Evolutionary conservation across 768 basidiomycete species (phyloP), one percentile per base, ranked within the genome.

Genomic region (Lactarius vividus): DNA sequence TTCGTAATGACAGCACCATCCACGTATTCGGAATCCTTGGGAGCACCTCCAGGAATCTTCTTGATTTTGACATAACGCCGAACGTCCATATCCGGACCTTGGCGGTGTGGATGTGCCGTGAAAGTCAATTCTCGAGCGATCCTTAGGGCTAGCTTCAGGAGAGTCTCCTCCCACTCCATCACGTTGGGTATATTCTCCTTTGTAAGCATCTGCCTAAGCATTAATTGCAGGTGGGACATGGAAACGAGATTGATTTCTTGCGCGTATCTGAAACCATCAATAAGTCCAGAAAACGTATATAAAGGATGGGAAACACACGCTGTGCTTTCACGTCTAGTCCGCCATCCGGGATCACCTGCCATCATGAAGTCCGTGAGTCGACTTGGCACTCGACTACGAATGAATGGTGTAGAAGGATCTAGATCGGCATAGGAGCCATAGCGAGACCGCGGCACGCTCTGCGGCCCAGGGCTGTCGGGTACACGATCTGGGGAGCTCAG

Each of bases 1-100:
- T 99, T 98, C 20, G 96, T 96, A 72, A 98, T 97, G 63, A 98
- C 94, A 5, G 91, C 92, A 15, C 97, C 97, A 62, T 94, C 91
- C 54, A 99, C 93, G 74, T 95, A 98, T 79, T 99, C 97, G 5
- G 94, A 97, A 75, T 99, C 94, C 31, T 81, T 84, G 23, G 96
- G 95, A 42, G 85, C 80, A 4, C 97, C 97, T 28, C 97, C 97
- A 0, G 97, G 96, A 18, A 98, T 90, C 77, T 96, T 96, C 81
- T 99, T 98, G 77, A 98, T 96, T 79, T 98, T 98, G 56, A 98
- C 94, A 71, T 96, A 97, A 44, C 89, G 85, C 37, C 96, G 83
- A 28, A 97, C 89, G 75, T 98, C 97, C 87, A 98, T 95, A 69
- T 93, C 91, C 71, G 94, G 92, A 2, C 94, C 94, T 73, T 92